Base-by-base conservation (phyloP, 352 stramenopile genomes). In the Phytopythium montanum region DNA sequence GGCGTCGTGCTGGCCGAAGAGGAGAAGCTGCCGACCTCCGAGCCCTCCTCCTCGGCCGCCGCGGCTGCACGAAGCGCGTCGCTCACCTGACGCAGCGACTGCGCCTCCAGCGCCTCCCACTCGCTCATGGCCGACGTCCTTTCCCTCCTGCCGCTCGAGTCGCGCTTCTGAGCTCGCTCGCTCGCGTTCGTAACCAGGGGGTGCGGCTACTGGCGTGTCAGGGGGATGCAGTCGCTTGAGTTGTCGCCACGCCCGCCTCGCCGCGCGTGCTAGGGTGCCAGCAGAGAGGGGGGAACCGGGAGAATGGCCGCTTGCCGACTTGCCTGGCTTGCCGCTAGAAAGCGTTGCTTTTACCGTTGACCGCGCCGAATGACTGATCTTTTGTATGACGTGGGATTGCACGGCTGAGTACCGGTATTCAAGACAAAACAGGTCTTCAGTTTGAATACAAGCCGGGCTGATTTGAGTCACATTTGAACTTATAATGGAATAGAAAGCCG, bases 1-100 rank as follows among this genome's bases (percentile, higher is more conserved):
- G 68, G 65, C 45, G 65, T 77, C 9, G 70, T 78, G 45, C 63
- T 79, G 0, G 69, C 75, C 12, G 72, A 76, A 36, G 72, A 76
- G 54, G 70, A 72, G 13, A 68, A 48, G 57, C 70, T 78, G 36
- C 58, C 45, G 1, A 70, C 54, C 19, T 68, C 65, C 28, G 76
- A 62, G 12, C 70, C 69, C 36, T 61, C 62, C 19, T 68, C 65
- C 31, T 79, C 66, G 16, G 70, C 69, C 36, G 59, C 62, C 16
- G 75, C 26, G 28, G 59, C 25, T 29, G 23, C 38, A 19, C 53
- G 36, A 36, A 59, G 38, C 25, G 53, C 53, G 13, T 10, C 21
- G 36, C 53, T 38, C 14, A 46, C 18, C 26, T 59, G 53, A 14
- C 53, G 53, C 36, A 59, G 26, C 38, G 53, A 59, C 3, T 55